Conservation (phyloP, 1,284 basidiomycete genomes). For the Vanrija sp. region DNA sequence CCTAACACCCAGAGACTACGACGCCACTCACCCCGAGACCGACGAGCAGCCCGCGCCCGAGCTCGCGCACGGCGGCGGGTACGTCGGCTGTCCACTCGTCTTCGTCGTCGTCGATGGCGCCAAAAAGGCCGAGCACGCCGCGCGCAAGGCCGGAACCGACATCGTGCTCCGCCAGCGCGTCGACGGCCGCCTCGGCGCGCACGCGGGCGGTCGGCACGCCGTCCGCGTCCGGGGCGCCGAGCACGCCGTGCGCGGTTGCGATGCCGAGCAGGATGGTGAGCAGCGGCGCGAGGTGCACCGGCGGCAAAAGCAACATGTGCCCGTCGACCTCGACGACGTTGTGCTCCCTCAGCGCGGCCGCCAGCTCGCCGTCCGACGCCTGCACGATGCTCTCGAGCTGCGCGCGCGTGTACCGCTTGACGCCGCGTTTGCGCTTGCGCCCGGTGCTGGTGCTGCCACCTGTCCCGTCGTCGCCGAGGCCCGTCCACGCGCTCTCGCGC, state of each 20-base stretch:
- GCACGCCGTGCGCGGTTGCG: conserved; percentile 39
- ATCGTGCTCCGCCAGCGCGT: conserved; percentile 69
- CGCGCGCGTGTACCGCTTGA: conserved; percentile 55
- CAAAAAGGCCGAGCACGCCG: conserved; percentile 78
- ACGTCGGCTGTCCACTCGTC: conserved; percentile 33
- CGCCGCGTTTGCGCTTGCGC: conserved; percentile 22
- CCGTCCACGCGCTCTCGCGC: conserved; percentile 61
- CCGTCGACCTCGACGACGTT: conserved; percentile 67
- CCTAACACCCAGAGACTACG: too few species aligned
- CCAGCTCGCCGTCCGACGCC: conserved; percentile 69
- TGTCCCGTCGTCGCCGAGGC: conserved; percentile 47
- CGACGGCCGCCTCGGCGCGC: conserved; percentile 44
- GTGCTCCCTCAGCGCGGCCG: conserved; percentile 59
- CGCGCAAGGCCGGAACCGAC: conserved; percentile 58
- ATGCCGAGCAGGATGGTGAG: conserved; percentile 69
- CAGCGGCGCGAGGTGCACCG: conserved; percentile 62
- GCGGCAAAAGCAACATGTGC: conserved; percentile 54
- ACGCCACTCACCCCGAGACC: conserved; percentile 60
- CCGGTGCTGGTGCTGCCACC: conserved; percentile 6
- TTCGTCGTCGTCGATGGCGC: conserved; percentile 48
- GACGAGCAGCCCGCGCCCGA: conserved; percentile 61
- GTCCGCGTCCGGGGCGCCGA: neutral
- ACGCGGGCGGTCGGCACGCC: neutral
- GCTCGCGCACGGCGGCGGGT: conserved; percentile 30
- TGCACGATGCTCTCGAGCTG: conserved; percentile 65